phyloP scores from a whole-genome alignment of 2,329 filamentous ascomycete genomes.

The Lachnellula cervina region DNA sequence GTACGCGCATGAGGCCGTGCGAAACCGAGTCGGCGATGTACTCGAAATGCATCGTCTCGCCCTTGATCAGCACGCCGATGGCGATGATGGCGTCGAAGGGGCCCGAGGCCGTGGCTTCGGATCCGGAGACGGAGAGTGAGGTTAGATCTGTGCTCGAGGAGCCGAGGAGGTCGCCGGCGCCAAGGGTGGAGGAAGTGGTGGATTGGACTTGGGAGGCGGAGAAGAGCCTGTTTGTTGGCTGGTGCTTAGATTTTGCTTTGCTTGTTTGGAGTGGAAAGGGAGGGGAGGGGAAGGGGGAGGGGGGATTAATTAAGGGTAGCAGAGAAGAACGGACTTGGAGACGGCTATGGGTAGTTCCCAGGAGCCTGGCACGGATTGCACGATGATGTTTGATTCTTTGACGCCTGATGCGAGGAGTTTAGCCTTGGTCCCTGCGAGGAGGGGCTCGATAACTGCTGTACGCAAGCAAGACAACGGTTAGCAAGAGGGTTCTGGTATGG shows the following conservation, averaged over 20 bases:
- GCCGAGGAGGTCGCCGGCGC: slow-evolving; percentile 70
- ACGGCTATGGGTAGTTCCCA: slow-evolving; percentile 92
- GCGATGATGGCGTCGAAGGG: slow-evolving; percentile 94
- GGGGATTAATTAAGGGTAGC: too few relatives aligned
- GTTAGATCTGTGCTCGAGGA: slow-evolving; percentile 63
- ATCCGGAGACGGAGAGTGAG: slow-evolving; percentile 37
- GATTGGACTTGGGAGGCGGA: slow-evolving; percentile 82
- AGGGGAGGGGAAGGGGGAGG: too few relatives aligned
- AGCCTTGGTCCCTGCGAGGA: slow-evolving; percentile 75
- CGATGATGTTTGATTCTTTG: slow-evolving; percentile 78
- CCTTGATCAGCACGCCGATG: slow-evolving; percentile 95
- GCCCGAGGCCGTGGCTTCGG: slow-evolving; percentile 40
- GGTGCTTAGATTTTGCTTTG: slow-evolving; percentile 7
- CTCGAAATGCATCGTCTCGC: slow-evolving; percentile 99
- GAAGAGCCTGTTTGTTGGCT: slow-evolving; percentile 64
- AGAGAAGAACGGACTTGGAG: slow-evolving; percentile 35
- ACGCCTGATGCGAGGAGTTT: slow-evolving; percentile 77
- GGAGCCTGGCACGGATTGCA: slow-evolving; percentile 85
- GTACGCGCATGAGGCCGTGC: slow-evolving; percentile 90
- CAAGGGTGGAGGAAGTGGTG: slow-evolving; percentile 54
- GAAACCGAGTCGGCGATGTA: slow-evolving; percentile 92
- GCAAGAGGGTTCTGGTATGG: not conserved
- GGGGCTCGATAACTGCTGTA: slow-evolving; percentile 73
- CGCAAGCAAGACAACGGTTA: not conserved
- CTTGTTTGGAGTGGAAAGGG: too few relatives aligned